phyloP scores from a whole-genome alignment of 805 yeast species.

The Wickerhamiella siamensis region DNA sequence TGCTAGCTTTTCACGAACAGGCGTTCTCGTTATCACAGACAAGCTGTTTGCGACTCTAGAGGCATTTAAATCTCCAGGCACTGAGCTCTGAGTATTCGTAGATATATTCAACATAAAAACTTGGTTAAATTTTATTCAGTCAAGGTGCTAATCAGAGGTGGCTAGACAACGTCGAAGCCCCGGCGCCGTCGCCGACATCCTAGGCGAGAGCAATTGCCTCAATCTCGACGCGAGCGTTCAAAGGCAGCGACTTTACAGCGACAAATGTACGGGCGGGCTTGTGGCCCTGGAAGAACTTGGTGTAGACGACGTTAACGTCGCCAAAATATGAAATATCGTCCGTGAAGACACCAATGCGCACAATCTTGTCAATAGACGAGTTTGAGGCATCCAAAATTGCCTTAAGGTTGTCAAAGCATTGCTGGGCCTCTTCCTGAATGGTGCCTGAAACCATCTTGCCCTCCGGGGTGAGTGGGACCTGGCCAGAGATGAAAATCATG shows the following conservation, averaged over 20 bases:
- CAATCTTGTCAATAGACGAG: constrained; percentile 68
- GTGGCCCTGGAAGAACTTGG: constrained; percentile 27
- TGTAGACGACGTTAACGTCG: constrained; percentile 75
- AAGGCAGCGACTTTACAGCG: constrained; percentile 82
- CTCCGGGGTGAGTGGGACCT: constrained; percentile 74
- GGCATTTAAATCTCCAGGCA: constrained; percentile 16
- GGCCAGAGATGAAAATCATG: constrained; percentile 85
- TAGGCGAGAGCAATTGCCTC: constrained; percentile 78
- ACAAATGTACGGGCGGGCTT: constrained; percentile 94
- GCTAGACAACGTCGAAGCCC: background rate
- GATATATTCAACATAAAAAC: background rate
- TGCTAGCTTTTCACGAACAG: constrained; percentile 23
- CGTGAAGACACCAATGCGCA: constrained; percentile 79
- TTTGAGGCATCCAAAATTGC: constrained; percentile 73
- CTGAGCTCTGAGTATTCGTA: constrained; percentile 11
- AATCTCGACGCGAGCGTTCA: constrained; percentile 75
- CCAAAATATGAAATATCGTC: constrained; percentile 81
- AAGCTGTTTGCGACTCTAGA: constrained; percentile 16
- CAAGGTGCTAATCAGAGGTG: background rate
- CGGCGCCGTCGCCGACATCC: background rate
- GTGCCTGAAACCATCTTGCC: constrained; percentile 71
- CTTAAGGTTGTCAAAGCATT: constrained; percentile 29
- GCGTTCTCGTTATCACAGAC: constrained; percentile 20
- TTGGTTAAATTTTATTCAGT: background rate
- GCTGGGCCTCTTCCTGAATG: constrained; percentile 32